These are phyloP conservation scores for Kodamaea hsintzibuensis DNA, from an alignment of 805 yeast species.

Conservation along the genomic window DNA sequence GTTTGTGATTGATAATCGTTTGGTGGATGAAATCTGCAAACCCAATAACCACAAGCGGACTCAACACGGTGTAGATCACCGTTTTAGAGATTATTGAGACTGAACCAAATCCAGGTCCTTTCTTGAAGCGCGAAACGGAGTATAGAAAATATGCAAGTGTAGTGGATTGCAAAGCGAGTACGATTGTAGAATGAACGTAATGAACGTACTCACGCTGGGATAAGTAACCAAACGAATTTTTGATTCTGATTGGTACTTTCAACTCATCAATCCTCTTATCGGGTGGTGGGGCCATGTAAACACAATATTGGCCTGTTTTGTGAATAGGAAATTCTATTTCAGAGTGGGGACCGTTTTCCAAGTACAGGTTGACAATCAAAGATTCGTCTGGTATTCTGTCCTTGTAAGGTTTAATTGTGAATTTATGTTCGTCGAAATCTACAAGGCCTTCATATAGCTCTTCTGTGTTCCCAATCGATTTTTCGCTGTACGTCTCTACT, in stretches of 20 bases:
- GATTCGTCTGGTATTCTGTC: neutral
- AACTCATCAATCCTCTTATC: neutral
- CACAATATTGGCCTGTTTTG: neutral
- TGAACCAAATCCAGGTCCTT: neutral
- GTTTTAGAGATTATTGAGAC: neutral
- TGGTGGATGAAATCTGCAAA: neutral
- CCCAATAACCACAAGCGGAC: neutral
- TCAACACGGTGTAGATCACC: neutral
- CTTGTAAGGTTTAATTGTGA: neutral
- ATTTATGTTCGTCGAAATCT: neutral
- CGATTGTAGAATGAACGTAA: too few species aligned
- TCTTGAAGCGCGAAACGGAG: neutral
- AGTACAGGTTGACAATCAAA: neutral
- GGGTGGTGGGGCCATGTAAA: neutral
- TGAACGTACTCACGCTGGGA: neutral
- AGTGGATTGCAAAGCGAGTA: too few species aligned
- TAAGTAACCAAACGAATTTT: neutral
- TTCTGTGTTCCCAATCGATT: neutral
- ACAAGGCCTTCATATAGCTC: neutral
- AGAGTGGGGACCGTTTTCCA: neutral
- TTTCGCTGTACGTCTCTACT: neutral
- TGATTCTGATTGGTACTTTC: neutral
- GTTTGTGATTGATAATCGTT: neutral
- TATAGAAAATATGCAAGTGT: too few species aligned
- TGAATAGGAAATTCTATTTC: neutral